phyloP scores from a whole-genome alignment of 257 asterid genomes.

The Mentha longifolia region DNA sequence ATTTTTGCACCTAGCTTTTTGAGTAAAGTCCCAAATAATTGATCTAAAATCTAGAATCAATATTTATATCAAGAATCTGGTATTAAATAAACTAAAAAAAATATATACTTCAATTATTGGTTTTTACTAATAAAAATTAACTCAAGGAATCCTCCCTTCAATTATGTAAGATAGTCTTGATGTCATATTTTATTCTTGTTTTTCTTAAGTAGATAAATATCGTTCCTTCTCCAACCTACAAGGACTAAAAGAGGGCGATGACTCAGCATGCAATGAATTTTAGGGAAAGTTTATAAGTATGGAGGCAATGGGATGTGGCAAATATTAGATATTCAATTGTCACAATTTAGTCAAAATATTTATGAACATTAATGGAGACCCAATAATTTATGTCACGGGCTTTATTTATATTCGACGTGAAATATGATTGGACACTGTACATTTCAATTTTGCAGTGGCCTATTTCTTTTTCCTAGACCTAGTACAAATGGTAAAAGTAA shows the following conservation, averaged over 20 bases:
- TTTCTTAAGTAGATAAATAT: no score
- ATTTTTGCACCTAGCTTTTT: slow-evolving; percentile 3
- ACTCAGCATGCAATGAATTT: slow-evolving; percentile 28
- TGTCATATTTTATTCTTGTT: not conserved
- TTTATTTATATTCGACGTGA: not conserved
- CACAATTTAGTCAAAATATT: slow-evolving; percentile 23
- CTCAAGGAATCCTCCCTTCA: no score
- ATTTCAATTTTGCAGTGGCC: not conserved
- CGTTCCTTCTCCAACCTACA: no score
- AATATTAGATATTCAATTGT: slow-evolving; percentile 24
- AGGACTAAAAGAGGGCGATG: slow-evolving; percentile 11
- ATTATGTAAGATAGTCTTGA: not conserved
- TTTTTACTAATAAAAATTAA: no score
- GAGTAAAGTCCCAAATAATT: not conserved
- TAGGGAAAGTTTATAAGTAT: slow-evolving; percentile 3
- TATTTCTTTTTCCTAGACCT: not conserved
- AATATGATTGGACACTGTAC: not conserved
- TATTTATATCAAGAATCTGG: not conserved
- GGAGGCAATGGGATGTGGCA: slow-evolving; percentile 29
- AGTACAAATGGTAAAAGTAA: not conserved
- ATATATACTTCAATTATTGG: no score
- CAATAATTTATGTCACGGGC: not conserved
- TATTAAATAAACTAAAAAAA: not conserved
- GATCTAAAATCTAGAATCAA: not conserved
- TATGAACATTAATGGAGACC: slow-evolving; percentile 24